Evolutionary conservation across 1,284 basidiomycete genomes (phyloP).

Genomic region (Irpex lacteus): DNA sequence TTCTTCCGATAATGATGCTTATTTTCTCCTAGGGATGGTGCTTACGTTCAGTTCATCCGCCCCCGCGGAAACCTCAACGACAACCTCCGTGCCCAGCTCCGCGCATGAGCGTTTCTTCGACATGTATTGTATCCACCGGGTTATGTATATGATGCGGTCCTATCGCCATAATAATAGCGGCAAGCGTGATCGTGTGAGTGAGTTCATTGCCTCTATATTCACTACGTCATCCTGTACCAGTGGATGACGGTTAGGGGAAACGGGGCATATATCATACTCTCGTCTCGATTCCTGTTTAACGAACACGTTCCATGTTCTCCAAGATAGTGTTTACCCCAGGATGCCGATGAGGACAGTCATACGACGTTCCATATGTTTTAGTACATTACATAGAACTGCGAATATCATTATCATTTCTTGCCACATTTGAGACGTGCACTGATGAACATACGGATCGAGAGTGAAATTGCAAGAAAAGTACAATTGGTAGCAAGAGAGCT

Average conservation of each 20-base stretch:
- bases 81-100: slow-evolving; percentile 84
- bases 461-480: no score
- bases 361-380: no score
- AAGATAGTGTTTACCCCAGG: neutral
- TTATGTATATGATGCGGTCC: slow-evolving; percentile 1
- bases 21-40: slow-evolving; percentile 60
- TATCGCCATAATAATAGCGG: slow-evolving; percentile 1
- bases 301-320: neutral
- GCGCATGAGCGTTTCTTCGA: slow-evolving; percentile 42
- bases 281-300: slow-evolving; percentile 8
- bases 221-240: slow-evolving; percentile 60
- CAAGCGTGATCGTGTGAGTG: slow-evolving; percentile 5
- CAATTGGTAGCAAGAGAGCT: no score
- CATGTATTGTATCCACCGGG: slow-evolving; percentile 9
- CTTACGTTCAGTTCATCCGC: slow-evolving; percentile 88
- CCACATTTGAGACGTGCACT: no score
- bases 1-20: slow-evolving; percentile 18
- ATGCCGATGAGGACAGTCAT: slow-evolving; percentile 5
- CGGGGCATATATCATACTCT: slow-evolving; percentile 58
- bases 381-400: neutral
- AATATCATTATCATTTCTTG: no score
- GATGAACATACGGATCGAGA: no score
- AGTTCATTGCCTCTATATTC: slow-evolving; percentile 55
- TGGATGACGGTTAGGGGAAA: slow-evolving; percentile 82
- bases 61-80: slow-evolving; percentile 81